Conservation (phyloP, 1,139 yeast species). For the Pichia sp. region DNA sequence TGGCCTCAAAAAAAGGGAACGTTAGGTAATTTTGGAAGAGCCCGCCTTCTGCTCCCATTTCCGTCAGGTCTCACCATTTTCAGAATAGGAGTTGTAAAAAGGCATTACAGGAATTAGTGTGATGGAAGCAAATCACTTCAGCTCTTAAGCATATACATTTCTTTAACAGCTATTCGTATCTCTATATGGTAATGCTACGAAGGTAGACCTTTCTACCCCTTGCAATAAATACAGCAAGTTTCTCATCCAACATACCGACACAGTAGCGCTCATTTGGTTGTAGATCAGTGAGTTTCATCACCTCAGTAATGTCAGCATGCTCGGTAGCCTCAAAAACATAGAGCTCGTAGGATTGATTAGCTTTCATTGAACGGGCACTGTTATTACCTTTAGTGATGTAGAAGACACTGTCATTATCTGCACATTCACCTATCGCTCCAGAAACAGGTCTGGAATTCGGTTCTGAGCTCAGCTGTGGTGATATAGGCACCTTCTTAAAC, state of each 20-base stretch:
- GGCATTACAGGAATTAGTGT: too few relatives aligned
- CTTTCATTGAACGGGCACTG: not conserved
- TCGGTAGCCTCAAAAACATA: conserved; percentile 16
- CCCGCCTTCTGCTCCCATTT: too few relatives aligned
- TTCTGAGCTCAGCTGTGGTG: not conserved
- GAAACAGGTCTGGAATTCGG: not conserved
- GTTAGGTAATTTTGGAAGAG: too few relatives aligned
- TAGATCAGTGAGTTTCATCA: conserved; percentile 10
- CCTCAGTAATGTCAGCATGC: conserved; percentile 14
- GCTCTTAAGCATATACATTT: too few relatives aligned
- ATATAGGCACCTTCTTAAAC: conserved; percentile 17
- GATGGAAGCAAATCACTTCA: too few relatives aligned
- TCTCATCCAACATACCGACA: conserved; percentile 17
- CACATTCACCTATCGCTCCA: conserved; percentile 13
- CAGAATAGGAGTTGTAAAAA: too few relatives aligned
- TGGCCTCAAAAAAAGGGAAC: too few relatives aligned
- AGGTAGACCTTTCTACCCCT: conserved; percentile 4
- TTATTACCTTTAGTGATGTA: conserved; percentile 9
- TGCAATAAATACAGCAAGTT: conserved; percentile 13
- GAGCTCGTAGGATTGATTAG: conserved; percentile 1
- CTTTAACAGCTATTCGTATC: too few relatives aligned
- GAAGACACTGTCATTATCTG: conserved; percentile 18
- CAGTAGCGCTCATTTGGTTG: conserved; percentile 12
- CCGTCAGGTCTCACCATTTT: too few relatives aligned
- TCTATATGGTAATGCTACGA: conserved; percentile 1